Evolutionary conservation across 2,329 filamentous ascomycete species (phyloP), one percentile per base, ranked within the genome.

Genomic region (Epichloe sibirici): DNA sequence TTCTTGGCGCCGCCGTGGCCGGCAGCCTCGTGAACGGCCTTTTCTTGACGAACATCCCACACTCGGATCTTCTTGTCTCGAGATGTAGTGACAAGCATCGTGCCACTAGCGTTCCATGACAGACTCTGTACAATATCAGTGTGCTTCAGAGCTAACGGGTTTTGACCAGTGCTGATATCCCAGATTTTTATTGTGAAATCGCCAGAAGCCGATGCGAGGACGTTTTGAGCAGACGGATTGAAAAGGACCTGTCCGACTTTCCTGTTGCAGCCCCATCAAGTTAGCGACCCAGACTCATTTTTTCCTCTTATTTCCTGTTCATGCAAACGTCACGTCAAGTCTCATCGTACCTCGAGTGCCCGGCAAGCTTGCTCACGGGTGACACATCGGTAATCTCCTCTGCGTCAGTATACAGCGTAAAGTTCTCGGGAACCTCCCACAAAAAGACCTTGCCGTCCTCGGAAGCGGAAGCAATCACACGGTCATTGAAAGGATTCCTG

Each of bases 201-300:
- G 64, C 91, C 93, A 13, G 93, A 97, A 39, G 91, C 87, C 34
- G 90, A 95, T 51, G 93, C 91, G 49, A 98, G 85, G 60, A 98
- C 85, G 70, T 94, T 95, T 66, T 95, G 90, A 63, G 93, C 93
- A 43, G 91, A 83, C 49, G 93, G 90, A 74, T 98, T 97, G 79
- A 97, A 98, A 51, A 96, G 81, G 59, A 98, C 91, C 70, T 98
- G 93, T 56, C 93, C 93, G 58, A 98, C 89, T 73, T 98, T 98
- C 71, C 91, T 94, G 67, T 51, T 25, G 5, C 40, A 15, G 13
- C 35, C 44, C 37, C 43, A n/a, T 23, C 25, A 5, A 35, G 15
- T 51, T 23, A 53, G 52, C 31, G 3, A 34, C 12, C n/a, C 8
- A 3, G 2, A 4, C 4, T 37, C 6, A 6, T 15, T 21, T 21